Conservation (phyloP, 2,329 filamentous ascomycete genomes). For the Fusarium setosum region DNA sequence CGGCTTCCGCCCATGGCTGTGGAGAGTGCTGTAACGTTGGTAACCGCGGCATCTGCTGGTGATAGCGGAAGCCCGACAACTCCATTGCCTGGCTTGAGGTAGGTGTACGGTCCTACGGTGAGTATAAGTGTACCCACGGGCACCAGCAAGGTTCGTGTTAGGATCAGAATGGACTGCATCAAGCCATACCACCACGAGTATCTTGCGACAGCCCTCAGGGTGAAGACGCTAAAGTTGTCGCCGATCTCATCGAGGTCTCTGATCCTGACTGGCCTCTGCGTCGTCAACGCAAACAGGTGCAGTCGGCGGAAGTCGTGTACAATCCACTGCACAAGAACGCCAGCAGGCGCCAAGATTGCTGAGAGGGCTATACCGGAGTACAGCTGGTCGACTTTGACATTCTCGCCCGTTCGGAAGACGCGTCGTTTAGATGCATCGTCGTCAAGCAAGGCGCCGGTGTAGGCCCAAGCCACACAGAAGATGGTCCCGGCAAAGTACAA, state of each 20-base stretch:
- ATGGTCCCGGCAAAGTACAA: slow-evolving; percentile 19
- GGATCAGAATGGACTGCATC: slow-evolving; percentile 29
- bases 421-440: slow-evolving; percentile 33
- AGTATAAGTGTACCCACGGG: slow-evolving; percentile 31
- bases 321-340: slow-evolving; percentile 22
- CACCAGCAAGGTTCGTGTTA: slow-evolving; percentile 26
- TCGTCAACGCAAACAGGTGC: slow-evolving; percentile 28
- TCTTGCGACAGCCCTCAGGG: slow-evolving; percentile 20
- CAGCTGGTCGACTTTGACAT: slow-evolving; percentile 22
- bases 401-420: slow-evolving; percentile 27
- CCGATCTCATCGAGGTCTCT: slow-evolving; percentile 32
- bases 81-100: slow-evolving; percentile 12
- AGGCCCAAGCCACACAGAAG: slow-evolving; percentile 24
- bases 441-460: slow-evolving; percentile 29
- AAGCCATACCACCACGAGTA: slow-evolving; percentile 40
- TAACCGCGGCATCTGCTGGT: neutral
- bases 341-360: slow-evolving; percentile 16
- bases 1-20: slow-evolving; percentile 19
- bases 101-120: slow-evolving; percentile 27
- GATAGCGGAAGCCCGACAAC: slow-evolving; percentile 30
- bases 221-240: slow-evolving; percentile 28
- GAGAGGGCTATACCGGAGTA: slow-evolving; percentile 37
- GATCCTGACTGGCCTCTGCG: slow-evolving; percentile 23
- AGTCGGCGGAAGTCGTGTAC: slow-evolving; percentile 34
- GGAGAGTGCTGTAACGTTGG: slow-evolving; percentile 24